phyloP scores from a whole-genome alignment of 352 stramenopile genomes.

The Phytophthora uliginosa region DNA sequence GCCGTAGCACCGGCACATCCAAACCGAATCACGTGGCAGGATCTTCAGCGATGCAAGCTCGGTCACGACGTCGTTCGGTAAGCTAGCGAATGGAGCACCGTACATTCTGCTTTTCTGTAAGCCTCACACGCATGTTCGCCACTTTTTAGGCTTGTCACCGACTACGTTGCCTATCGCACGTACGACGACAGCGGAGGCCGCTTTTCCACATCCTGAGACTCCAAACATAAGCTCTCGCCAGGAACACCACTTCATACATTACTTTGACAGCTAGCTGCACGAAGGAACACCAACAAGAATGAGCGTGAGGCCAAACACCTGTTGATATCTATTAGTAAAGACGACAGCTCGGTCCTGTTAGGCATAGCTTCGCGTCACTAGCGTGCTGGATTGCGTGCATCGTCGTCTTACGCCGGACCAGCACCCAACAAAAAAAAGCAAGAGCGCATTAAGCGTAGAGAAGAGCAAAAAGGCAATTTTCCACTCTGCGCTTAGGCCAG shows the following conservation, averaged over 20 bases:
- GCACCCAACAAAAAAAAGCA: conserved; percentile 23
- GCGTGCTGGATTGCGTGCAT: conserved; percentile 13
- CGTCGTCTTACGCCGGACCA: conserved; percentile 15
- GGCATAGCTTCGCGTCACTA: conserved; percentile 16
- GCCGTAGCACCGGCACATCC: conserved; percentile 53
- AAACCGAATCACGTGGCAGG: conserved; percentile 62
- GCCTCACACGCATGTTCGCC: neutral
- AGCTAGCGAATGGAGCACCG: neutral
- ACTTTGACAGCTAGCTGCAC: neutral
- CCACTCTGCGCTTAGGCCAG: conserved; percentile 43
- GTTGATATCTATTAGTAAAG: conserved; percentile 48
- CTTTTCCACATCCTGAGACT: conserved; percentile 29
- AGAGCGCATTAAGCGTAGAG: conserved; percentile 23
- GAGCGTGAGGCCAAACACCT: conserved; percentile 25
- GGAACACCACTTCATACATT: neutral
- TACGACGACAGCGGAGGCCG: conserved; percentile 65
- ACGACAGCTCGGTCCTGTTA: conserved; percentile 16
- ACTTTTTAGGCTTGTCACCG: conserved; percentile 52
- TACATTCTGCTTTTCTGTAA: neutral
- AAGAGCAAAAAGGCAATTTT: conserved; percentile 18
- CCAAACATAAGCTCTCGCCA: neutral
- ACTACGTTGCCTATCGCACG: conserved; percentile 63
- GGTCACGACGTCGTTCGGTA: conserved; percentile 61
- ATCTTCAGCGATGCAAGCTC: conserved; percentile 63
- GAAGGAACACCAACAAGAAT: neutral